Evolutionary conservation across 1,284 basidiomycete genomes (phyloP).

Genomic region (Papiliotrema flavescens): DNA sequence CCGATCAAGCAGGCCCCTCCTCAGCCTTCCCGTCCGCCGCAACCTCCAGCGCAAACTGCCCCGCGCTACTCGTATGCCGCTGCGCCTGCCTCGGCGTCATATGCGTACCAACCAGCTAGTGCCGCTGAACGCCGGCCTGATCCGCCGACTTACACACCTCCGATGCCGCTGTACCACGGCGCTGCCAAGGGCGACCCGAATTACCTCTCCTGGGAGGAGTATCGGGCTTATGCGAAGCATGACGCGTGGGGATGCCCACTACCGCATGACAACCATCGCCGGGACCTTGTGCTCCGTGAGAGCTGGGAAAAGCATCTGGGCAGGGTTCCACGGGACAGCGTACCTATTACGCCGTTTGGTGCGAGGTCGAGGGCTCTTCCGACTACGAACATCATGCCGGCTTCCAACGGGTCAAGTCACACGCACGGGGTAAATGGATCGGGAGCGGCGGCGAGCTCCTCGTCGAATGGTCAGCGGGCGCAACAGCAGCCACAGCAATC

Average conservation of each 20-base stretch:
- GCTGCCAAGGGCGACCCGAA: not conserved
- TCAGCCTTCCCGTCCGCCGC: not conserved
- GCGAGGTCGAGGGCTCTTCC: too few species aligned
- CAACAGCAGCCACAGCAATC: too few species aligned
- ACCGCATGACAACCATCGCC: not conserved
- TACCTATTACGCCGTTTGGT: not conserved
- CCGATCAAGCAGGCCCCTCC: not conserved
- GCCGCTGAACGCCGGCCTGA: not conserved
- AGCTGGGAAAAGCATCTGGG: not conserved
- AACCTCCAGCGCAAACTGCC: not conserved
- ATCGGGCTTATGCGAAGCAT: not conserved
- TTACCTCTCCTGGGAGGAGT: conserved; percentile 1
- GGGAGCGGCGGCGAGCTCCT: too few species aligned
- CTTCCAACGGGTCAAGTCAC: too few species aligned
- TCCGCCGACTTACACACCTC: not conserved
- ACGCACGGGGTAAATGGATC: too few species aligned
- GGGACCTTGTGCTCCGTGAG: not conserved
- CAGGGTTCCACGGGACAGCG: not conserved
- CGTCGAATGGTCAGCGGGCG: too few species aligned
- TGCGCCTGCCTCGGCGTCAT: not conserved
- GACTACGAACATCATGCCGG: too few species aligned
- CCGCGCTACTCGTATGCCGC: not conserved
- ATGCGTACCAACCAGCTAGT: not conserved
- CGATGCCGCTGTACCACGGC: not conserved
- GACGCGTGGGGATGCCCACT: conserved; percentile 1